Conservation (phyloP, 2,329 filamentous ascomycete genomes). For the Fusarium bactridioides region DNA sequence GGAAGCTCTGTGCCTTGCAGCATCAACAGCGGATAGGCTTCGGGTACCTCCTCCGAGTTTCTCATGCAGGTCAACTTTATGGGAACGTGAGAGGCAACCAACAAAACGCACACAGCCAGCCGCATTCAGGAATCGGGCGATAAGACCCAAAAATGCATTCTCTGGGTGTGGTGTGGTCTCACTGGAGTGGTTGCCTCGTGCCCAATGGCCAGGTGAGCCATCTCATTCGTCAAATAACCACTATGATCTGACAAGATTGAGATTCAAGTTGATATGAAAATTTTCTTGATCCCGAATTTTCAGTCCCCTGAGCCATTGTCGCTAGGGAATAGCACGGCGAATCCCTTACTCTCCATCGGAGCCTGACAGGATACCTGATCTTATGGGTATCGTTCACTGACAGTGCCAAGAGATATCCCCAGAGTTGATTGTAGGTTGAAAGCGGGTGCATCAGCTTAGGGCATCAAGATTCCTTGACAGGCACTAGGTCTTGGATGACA, state of each 20-base stretch:
- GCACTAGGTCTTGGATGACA: conserved; percentile 13
- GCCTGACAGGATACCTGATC: conserved; percentile 20
- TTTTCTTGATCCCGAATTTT: conserved; percentile 14
- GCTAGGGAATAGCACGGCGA: conserved; percentile 19
- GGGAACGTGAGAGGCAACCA: conserved; percentile 29
- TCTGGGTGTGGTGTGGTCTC: conserved; percentile 18
- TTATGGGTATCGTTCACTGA: conserved; percentile 13
- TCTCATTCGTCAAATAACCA: conserved; percentile 30
- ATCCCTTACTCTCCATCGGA: conserved; percentile 7
- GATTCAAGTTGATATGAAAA: conserved; percentile 11
- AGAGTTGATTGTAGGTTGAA: conserved; percentile 26
- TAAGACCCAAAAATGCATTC: conserved; percentile 7
- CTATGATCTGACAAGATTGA: conserved; percentile 37
- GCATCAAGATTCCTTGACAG: conserved; percentile 23
- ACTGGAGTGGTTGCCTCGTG: conserved; percentile 22
- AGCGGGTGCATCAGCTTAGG: conserved; percentile 22
- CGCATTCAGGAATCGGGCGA: conserved; percentile 26
- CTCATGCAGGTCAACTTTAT: conserved; percentile 33
- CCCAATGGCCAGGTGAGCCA: conserved; percentile 20
- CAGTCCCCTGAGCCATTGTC: conserved; percentile 6
- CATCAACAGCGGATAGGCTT: conserved; percentile 4
- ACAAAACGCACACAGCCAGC: conserved; percentile 20
- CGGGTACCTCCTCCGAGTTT: conserved; percentile 4
- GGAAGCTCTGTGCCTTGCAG: conserved; percentile 32
- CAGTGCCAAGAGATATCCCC: conserved; percentile 43